Conservation (phyloP, 2,329 filamentous ascomycete genomes). For the Malbranchea zuffiana region DNA sequence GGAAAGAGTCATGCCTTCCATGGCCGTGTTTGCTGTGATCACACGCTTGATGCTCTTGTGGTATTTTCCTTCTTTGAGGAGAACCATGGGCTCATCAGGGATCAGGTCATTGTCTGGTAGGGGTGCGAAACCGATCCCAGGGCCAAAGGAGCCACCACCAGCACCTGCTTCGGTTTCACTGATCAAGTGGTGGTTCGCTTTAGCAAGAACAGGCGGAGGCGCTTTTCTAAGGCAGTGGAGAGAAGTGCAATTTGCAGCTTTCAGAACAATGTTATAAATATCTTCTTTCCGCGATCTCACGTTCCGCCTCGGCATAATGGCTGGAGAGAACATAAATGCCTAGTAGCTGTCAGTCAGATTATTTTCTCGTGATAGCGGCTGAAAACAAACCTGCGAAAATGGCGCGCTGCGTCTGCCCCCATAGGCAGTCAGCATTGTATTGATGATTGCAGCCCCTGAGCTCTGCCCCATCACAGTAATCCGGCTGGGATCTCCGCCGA, state of each 20-base stretch:
- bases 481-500: constrained; percentile 38
- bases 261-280: constrained; percentile 3
- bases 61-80: constrained; percentile 1
- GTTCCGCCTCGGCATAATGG: constrained; percentile 1
- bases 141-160: constrained; percentile 4
- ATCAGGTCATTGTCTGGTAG: constrained; percentile 11
- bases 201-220: neutral
- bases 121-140: constrained; percentile 9
- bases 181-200: constrained; percentile 2
- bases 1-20: constrained; percentile 6
- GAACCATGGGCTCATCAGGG: constrained; percentile 2
- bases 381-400: constrained; percentile 2
- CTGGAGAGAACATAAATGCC: constrained; percentile 1
- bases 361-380: neutral
- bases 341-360: no score
- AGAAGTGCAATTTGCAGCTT: neutral
- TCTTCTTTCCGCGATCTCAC: constrained; percentile 1
- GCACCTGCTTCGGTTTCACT: neutral
- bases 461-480: constrained; percentile 40
- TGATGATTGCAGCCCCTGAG: constrained; percentile 46
- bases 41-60: constrained; percentile 7
- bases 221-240: neutral
- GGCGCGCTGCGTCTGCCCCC: neutral
- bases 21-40: constrained; percentile 8
- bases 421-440: constrained; percentile 6